phyloP scores from a whole-genome alignment of 2,329 filamentous ascomycete species.

The Xylogone sp. region DNA sequence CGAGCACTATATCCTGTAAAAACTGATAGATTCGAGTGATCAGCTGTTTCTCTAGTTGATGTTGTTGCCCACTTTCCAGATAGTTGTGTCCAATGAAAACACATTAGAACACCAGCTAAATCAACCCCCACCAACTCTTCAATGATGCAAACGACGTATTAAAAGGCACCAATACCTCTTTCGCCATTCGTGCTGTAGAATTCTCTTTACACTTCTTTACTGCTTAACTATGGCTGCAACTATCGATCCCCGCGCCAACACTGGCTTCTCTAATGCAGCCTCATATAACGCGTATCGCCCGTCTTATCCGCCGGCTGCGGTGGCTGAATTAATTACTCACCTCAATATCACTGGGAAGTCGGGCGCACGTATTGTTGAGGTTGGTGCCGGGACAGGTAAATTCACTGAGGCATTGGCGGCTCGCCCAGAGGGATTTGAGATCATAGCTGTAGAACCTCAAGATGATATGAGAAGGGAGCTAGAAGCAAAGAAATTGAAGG shows the following conservation, averaged over 20 bases:
- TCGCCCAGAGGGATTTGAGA: slow-evolving; percentile 53
- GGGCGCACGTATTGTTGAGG: slow-evolving; percentile 53
- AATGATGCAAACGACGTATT: too few species aligned
- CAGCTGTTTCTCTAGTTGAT: too few species aligned
- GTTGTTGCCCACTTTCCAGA: too few species aligned
- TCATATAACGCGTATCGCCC: slow-evolving; percentile 65
- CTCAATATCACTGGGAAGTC: slow-evolving; percentile 46
- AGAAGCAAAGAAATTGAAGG: slow-evolving; percentile 50
- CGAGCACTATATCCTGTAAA: too few species aligned
- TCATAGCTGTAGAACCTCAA: slow-evolving; percentile 63
- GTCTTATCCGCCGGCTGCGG: slow-evolving; percentile 56
- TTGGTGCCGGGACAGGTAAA: slow-evolving; percentile 68
- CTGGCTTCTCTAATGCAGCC: slow-evolving; percentile 57
- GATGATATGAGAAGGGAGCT: slow-evolving; percentile 62
- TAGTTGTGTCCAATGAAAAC: too few species aligned
- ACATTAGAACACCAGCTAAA: too few species aligned
- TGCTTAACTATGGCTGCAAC: neutral
- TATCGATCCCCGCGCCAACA: slow-evolving; percentile 1
- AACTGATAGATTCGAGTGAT: too few species aligned
- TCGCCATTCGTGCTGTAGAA: too few species aligned
- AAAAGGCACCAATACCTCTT: too few species aligned
- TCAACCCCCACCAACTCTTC: too few species aligned
- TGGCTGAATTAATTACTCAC: slow-evolving; percentile 53
- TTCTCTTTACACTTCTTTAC: neutral
- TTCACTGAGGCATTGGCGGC: slow-evolving; percentile 61